Evolutionary conservation across 179 eudicot species (phyloP).

Genomic region (Nepenthes alata): DNA sequence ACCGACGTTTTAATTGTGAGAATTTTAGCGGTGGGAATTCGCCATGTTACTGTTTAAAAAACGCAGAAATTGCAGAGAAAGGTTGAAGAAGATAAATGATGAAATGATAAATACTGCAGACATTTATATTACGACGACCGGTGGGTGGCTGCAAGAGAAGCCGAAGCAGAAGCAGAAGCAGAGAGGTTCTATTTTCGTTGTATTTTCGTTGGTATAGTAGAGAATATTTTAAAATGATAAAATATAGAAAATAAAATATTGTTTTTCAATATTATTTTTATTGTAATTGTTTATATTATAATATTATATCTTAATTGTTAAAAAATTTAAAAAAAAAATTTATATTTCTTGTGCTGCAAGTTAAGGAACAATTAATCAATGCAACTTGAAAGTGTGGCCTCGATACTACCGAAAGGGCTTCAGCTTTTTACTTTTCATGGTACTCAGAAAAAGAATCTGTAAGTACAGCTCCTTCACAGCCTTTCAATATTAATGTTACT

Average conservation of each 20-base stretch:
- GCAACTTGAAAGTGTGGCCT: conserved; percentile 8
- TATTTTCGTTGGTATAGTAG: neutral
- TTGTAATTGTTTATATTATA: neutral
- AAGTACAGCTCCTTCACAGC: too few relatives aligned
- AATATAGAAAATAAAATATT: too few relatives aligned
- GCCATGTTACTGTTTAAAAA: neutral
- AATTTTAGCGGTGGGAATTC: too few relatives aligned
- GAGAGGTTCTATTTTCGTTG: neutral
- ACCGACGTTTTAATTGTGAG: too few relatives aligned
- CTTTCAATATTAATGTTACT: too few relatives aligned
- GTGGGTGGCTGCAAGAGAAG: neutral
- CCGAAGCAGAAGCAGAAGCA: neutral
- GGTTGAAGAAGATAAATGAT: neutral
- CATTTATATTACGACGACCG: too few relatives aligned
- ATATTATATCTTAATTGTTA: neutral
- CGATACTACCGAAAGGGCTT: conserved; percentile 22
- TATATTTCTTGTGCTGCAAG: conserved; percentile 5
- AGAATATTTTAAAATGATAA: too few relatives aligned
- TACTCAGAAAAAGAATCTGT: too few relatives aligned
- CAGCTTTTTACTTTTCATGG: too few relatives aligned
- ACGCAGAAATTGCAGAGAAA: neutral
- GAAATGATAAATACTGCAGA: neutral
- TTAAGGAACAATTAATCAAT: conserved; percentile 8
- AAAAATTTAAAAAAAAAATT: neutral
- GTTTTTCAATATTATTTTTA: too few relatives aligned